A percentile compares a stretch with the other conserved stretches of the same genome.
phyloP scores from a whole-genome alignment of 495 filamentous ascomycete species.

The Trichoderma gamsii region DNA sequence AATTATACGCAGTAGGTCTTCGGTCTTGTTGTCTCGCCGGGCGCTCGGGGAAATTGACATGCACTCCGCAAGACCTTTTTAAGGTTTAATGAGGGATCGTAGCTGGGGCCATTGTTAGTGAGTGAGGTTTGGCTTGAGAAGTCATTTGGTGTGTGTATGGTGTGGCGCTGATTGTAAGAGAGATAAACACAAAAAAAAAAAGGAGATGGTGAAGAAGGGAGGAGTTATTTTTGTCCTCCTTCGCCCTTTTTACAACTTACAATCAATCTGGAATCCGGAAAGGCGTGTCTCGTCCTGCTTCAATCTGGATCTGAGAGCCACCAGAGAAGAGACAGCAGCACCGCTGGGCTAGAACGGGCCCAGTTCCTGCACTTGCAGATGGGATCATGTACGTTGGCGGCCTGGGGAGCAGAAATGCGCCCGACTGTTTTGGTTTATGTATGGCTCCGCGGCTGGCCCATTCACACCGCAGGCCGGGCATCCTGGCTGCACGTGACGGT shows the following conservation, averaged over 20 bases:
- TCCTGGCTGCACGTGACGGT: neutral
- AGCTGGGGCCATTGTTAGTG: neutral
- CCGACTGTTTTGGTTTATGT: neutral
- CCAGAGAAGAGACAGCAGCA: no score
- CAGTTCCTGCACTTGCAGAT: neutral
- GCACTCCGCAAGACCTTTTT: neutral
- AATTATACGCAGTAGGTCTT: neutral
- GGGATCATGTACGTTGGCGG: neutral
- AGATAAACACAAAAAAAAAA: no score
- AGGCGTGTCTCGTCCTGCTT: no score
- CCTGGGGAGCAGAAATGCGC: conserved; percentile 1
- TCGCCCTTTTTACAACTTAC: no score
- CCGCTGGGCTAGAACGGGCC: neutral
- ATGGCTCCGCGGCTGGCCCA: neutral
- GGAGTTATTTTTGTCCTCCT: no score
- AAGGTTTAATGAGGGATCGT: neutral
- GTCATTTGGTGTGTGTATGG: no score
- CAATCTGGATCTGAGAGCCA: no score
- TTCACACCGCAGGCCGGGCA: neutral
- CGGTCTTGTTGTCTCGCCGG: neutral
- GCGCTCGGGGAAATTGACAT: neutral
- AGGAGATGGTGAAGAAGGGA: no score
- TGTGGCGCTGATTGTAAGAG: no score
- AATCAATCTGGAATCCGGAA: no score
- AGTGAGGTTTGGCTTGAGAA: no score